Conservation (phyloP, 1,139 yeast species). For the Blastobotrys arbuscula region DNA sequence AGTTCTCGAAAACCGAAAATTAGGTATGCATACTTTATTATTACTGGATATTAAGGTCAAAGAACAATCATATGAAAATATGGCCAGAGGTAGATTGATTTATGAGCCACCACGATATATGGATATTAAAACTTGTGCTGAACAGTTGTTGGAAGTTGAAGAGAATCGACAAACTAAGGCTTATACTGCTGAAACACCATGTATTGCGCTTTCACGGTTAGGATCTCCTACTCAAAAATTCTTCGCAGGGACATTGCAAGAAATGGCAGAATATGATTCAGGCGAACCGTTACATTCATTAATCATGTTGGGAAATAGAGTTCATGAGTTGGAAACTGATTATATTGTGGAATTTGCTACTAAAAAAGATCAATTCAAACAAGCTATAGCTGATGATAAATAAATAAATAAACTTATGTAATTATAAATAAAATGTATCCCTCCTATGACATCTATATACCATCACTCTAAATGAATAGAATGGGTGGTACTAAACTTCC, state of each 20-base stretch:
- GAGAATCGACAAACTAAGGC: constrained; percentile 59
- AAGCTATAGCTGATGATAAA: constrained; percentile 62
- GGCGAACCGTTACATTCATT: constrained; percentile 95
- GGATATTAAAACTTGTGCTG: constrained; percentile 85
- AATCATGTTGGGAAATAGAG: constrained; percentile 85
- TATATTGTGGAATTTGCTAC: constrained; percentile 73
- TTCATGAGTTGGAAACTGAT: constrained; percentile 88
- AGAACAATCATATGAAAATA: constrained; percentile 90
- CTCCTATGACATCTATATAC: constrained; percentile 36
- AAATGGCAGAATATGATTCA: constrained; percentile 69
- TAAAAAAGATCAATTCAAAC: constrained; percentile 54
- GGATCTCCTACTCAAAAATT: constrained; percentile 82
- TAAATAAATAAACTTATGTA: constrained; percentile 39
- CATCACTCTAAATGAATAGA: constrained; percentile 33
- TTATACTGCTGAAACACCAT: constrained; percentile 82
- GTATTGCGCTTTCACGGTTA: constrained; percentile 85
- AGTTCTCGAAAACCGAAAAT: constrained; percentile 77
- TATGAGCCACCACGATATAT: constrained; percentile 97
- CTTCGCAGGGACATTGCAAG: constrained; percentile 74
- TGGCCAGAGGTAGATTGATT: constrained; percentile 87
- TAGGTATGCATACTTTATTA: constrained; percentile 87
- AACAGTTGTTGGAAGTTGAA: constrained; percentile 82
- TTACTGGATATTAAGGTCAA: constrained; percentile 91
- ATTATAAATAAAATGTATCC: constrained; percentile 29
- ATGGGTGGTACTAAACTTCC: constrained; percentile 36